Evolutionary conservation across 768 basidiomycete genomes (phyloP).

Genomic region (Phylloporus rhodoxanthus): DNA sequence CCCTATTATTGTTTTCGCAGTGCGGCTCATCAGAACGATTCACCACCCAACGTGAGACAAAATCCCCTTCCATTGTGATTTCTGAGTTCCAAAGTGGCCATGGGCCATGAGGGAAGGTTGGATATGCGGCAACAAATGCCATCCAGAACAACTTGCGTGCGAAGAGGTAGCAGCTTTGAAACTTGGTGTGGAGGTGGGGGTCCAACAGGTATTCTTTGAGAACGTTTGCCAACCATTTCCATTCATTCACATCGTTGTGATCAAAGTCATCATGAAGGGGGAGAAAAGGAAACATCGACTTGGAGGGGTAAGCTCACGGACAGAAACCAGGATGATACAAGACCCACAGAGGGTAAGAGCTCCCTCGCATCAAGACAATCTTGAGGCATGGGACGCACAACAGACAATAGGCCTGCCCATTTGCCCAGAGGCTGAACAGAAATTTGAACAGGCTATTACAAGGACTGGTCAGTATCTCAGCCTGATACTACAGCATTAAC

Average conservation of each 20-base stretch:
- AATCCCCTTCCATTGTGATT: slow-evolving; percentile 3
- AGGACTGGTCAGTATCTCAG: too few relatives aligned
- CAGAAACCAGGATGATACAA: background rate
- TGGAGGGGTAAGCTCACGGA: too few relatives aligned
- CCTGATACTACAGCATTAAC: too few relatives aligned
- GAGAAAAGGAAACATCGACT: background rate
- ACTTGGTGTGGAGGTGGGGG: background rate
- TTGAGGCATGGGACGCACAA: background rate
- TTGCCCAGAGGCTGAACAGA: background rate
- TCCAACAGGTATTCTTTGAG: background rate
- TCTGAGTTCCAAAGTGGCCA: slow-evolving; percentile 6
- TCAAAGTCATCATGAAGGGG: background rate
- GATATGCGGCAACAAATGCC: slow-evolving; percentile 4
- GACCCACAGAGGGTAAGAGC: too few relatives aligned
- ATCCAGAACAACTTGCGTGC: slow-evolving; percentile 7
- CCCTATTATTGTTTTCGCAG: background rate
- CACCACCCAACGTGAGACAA: slow-evolving; percentile 3
- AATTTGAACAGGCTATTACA: background rate
- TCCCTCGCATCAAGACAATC: background rate
- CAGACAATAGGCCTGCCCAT: background rate
- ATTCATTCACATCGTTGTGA: background rate
- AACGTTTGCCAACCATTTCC: background rate
- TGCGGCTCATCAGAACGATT: background rate
- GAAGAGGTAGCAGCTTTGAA: background rate
- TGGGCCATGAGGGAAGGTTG: slow-evolving; percentile 2